These are phyloP conservation scores for Aspergillus quadrilineatus DNA, from an alignment of 2,329 filamentous ascomycete species.

Conservation along the genomic window DNA sequence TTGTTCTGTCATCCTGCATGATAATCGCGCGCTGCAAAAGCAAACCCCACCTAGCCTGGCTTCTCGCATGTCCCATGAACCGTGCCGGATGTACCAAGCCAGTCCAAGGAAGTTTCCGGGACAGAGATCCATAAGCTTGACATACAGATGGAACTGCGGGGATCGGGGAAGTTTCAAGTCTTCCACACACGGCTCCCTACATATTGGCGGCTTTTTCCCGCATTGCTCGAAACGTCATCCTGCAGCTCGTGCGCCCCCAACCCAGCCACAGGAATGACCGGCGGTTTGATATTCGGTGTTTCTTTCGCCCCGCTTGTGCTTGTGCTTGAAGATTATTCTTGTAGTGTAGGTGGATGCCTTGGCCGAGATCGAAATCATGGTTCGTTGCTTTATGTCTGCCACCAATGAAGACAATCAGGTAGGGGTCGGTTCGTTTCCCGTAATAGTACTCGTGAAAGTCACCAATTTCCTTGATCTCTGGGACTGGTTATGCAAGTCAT, in stretches of 20 bases:
- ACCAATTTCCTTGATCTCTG: background rate
- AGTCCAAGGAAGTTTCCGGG: background rate
- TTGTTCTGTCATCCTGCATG: background rate
- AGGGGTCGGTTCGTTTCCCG: too few relatives aligned
- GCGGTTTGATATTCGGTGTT: background rate
- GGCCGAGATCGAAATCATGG: background rate
- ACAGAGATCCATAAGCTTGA: background rate
- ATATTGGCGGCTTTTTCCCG: constrained; percentile 7
- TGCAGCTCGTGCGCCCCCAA: constrained; percentile 13
- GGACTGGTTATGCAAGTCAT: background rate
- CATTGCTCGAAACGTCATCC: constrained; percentile 19
- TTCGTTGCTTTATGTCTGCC: background rate
- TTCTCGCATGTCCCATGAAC: background rate
- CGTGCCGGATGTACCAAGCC: background rate
- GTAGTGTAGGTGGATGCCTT: background rate
- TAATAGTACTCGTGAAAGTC: background rate
- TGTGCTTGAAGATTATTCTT: background rate
- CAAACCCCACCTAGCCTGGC: background rate
- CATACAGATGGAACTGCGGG: constrained; percentile 1
- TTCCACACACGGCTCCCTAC: constrained; percentile 5
- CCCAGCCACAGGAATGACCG: constrained; percentile 1
- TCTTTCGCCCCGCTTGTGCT: background rate
- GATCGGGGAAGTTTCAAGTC: background rate
- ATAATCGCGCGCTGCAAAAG: background rate
- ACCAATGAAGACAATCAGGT: background rate